Percentiles rank a stretch among this genome's conserved stretches.
These are phyloP conservation scores for Pulveroboletus sp. DNA, from an alignment of 768 basidiomycete genomes.

Conservation along the genomic window DNA sequence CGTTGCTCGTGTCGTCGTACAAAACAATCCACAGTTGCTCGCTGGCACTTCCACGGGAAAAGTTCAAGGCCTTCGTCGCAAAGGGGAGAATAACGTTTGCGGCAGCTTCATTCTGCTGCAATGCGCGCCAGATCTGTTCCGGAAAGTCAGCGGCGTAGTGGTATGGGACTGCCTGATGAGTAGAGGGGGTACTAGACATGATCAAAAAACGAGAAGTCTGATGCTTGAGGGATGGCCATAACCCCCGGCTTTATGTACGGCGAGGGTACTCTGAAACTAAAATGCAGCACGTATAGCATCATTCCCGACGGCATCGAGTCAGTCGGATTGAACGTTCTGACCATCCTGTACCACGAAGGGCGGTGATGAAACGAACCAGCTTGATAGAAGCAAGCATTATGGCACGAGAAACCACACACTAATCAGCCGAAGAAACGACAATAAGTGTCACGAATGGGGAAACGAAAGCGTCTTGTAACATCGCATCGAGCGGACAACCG, in stretches of 20 bases:
- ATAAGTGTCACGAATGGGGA: slow-evolving; percentile 6
- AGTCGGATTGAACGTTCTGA: slow-evolving; percentile 4
- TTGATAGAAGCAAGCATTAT: neutral
- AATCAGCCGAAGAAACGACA: neutral
- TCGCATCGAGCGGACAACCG: neutral
- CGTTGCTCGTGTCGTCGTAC: slow-evolving; percentile 13
- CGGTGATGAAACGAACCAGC: neutral
- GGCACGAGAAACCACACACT: neutral
- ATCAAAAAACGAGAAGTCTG: neutral
- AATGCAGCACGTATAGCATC: neutral
- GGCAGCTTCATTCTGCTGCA: slow-evolving; percentile 26
- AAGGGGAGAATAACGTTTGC: slow-evolving; percentile 41
- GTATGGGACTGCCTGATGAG: slow-evolving; percentile 4
- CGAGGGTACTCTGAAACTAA: neutral
- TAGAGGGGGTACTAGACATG: slow-evolving; percentile 12
- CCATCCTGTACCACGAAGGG: slow-evolving; percentile 18
- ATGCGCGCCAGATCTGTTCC: slow-evolving; percentile 24
- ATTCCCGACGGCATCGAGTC: neutral
- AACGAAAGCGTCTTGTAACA: slow-evolving; percentile 2
- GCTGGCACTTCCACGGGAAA: neutral
- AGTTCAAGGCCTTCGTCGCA: slow-evolving; percentile 27
- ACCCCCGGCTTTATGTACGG: neutral
- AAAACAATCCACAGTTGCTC: slow-evolving; percentile 32
- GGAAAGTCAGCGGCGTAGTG: slow-evolving; percentile 14
- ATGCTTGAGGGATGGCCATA: neutral